Base-by-base conservation (phyloP, 1,139 yeast genomes). In the Yamadazyma spencermartinsiae region DNA sequence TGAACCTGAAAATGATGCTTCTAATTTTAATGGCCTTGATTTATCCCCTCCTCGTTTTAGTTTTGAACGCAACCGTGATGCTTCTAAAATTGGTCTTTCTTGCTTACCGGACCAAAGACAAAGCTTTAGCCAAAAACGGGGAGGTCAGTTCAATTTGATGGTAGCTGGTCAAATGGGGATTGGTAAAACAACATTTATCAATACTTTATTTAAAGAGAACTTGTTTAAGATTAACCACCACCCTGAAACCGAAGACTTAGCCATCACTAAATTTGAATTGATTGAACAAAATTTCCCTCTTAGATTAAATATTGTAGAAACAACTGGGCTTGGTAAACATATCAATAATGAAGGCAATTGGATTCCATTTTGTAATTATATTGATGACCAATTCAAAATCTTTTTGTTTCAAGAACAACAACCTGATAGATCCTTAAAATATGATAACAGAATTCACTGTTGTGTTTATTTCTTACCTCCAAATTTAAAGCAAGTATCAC, bases 181-280 rank as follows among this genome's bases (percentile, higher is more conserved):
- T 0, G 97, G 97, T 4, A 87, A 89, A 58, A 76, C 95, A 2
- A 80, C 95, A 0, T 87, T 89, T 52, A 72, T 88, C 45, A 87
- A 88, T 49, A 65, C 77, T 2, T 54, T 72, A 34, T 69, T 71
- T 49, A 64, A 59, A 21, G 14, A 42, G 11, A 46, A 54, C 11
- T 41, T 59, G n/a, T 24, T 34, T 11, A 33, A 21, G 14, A 37
- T 14, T 20, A 40, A 69, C 75, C 11, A 18, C n/a, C 15, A 28
- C 8, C 20, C 19, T n/a, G 2, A 15, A 3, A n/a, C 25, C 0
- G 60, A 71, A 4, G 49, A 42, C 12, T 59, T 78, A 24, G 56
- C 57, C 4, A 59, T 70, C 9, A n/a, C 34, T 7, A 67, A 62
- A 34, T 67, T 72, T 38, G 63, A 63, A 25, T 61, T 80, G 36